Percentiles rank a stretch among this genome's conserved stretches.
phyloP scores from a whole-genome alignment of 23 red algal species.

The Agarophyton chilense region DNA sequence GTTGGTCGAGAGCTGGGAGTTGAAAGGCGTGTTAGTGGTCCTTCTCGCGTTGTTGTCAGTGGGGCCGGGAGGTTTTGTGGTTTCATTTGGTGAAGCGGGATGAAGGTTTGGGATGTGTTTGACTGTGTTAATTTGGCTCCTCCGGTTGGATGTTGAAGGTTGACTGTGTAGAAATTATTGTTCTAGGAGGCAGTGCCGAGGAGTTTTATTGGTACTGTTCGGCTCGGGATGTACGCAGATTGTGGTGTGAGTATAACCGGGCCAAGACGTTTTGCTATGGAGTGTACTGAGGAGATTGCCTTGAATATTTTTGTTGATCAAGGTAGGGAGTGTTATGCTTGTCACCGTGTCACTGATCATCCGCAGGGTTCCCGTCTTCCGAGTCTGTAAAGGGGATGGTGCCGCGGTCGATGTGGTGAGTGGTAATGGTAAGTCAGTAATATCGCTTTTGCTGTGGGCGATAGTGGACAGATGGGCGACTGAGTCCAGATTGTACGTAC shows the following conservation, averaged over 20 bases:
- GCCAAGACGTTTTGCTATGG: not conserved
- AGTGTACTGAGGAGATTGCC: not conserved
- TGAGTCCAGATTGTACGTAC: not conserved
- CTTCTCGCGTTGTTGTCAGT: no score
- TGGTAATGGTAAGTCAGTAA: not conserved
- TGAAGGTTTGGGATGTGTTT: no score
- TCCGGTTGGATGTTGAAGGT: not conserved
- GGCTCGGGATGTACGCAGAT: not conserved
- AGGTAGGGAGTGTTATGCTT: not conserved
- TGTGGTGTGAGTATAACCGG: not conserved
- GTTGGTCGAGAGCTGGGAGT: no score
- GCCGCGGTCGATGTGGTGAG: not conserved
- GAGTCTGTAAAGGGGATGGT: not conserved
- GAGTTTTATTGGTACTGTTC: not conserved
- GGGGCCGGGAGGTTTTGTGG: no score
- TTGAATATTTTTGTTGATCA: not conserved
- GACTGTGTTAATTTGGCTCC: no score
- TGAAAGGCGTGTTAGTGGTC: no score
- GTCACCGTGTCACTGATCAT: not conserved
- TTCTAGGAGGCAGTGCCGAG: not conserved
- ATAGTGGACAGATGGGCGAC: not conserved
- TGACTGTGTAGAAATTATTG: not conserved
- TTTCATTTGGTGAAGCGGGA: no score
- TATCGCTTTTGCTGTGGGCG: not conserved
- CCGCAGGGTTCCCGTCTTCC: not conserved